Evolutionary conservation across 768 basidiomycete genomes (phyloP).

Genomic region (Macrolepiota albuminosa): DNA sequence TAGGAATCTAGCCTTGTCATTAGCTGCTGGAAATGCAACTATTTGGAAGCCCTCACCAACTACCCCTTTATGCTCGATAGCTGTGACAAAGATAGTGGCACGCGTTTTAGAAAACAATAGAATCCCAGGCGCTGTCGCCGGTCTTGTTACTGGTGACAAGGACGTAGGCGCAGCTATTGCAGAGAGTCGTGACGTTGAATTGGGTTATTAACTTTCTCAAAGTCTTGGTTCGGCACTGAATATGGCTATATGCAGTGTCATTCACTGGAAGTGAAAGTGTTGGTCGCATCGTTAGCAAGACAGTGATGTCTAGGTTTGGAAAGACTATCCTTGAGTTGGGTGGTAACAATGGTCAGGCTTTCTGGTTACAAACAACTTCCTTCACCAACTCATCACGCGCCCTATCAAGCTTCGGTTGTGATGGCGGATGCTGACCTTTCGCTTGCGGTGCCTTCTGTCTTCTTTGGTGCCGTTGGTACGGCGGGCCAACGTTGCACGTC

Average conservation of each 20-base stretch:
- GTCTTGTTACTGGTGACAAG: conserved; percentile 79
- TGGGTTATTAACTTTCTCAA: conserved; percentile 45
- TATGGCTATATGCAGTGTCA: conserved; percentile 52
- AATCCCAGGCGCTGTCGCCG: conserved; percentile 79
- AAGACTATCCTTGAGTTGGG: conserved; percentile 89
- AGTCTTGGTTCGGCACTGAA: conserved; percentile 9
- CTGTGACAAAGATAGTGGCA: conserved; percentile 81
- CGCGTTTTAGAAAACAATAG: conserved; percentile 77
- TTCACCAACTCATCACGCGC: conserved; percentile 14
- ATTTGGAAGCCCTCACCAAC: conserved; percentile 94
- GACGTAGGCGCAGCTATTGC: conserved; percentile 79
- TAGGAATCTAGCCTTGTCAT: conserved; percentile 87
- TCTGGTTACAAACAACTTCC: conserved; percentile 13
- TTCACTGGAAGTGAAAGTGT: conserved; percentile 93
- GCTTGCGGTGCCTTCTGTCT: conserved; percentile 85
- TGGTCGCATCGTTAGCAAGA: conserved; percentile 83
- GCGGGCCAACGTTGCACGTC: conserved; percentile 83
- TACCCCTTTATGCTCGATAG: conserved; percentile 88
- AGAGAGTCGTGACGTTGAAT: conserved; percentile 66
- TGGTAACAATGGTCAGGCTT: conserved; percentile 82
- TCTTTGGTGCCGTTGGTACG: conserved; percentile 90
- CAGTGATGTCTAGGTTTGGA: conserved; percentile 84
- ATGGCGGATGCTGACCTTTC: conserved; percentile 92
- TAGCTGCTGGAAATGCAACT: conserved; percentile 89
- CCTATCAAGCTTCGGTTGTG: conserved; percentile 71